phyloP scores from a whole-genome alignment of 2,329 filamentous ascomycete species.

The Helotiales sp. region DNA sequence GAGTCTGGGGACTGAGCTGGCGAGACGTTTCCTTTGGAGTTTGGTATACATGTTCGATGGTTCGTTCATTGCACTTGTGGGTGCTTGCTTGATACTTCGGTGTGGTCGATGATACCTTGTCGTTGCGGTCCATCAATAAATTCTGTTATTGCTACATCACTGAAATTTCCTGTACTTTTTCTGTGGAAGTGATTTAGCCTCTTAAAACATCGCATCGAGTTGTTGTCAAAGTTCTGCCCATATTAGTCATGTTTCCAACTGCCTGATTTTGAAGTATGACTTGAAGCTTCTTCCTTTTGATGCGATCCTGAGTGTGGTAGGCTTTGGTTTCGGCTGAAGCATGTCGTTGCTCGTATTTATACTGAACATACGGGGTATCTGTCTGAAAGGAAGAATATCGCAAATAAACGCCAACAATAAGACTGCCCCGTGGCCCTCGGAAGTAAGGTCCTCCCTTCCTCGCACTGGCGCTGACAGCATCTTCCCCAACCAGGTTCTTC shows the following conservation, averaged over 20 bases:
- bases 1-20: background rate
- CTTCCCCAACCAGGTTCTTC: background rate
- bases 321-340: too few species aligned
- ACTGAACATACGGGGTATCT: background rate
- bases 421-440: background rate
- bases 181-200: too few species aligned
- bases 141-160: background rate
- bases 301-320: too few species aligned
- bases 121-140: background rate
- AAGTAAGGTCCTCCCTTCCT: background rate
- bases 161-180: too few species aligned
- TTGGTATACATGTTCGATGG: background rate
- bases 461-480: background rate
- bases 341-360: background rate
- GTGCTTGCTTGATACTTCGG: background rate
- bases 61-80: background rate
- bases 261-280: too few species aligned
- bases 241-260: too few species aligned
- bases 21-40: background rate
- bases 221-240: too few species aligned
- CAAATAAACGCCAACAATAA: background rate
- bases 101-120: background rate
- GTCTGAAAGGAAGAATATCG: background rate
- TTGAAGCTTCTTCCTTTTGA: too few species aligned
- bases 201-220: too few species aligned